Conservation (phyloP, 2,329 filamentous ascomycete species). For the Microsporum audouinii region DNA sequence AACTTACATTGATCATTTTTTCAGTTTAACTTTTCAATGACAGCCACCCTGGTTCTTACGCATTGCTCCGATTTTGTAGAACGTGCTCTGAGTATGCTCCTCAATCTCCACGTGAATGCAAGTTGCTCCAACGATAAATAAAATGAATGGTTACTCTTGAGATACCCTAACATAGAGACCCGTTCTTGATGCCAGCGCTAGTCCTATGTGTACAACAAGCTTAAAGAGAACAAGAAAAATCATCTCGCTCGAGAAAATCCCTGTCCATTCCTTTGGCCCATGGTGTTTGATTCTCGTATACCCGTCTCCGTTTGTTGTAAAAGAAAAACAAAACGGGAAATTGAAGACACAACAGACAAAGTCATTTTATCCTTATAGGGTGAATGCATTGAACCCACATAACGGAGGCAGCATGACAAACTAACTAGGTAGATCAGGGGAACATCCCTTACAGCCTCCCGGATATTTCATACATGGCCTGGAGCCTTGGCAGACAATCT, state of each 20-base stretch:
- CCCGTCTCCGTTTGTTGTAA: neutral
- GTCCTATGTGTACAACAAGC: neutral
- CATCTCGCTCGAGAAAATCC: neutral
- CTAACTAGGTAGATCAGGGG: neutral
- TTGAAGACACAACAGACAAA: neutral
- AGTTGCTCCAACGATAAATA: neutral
- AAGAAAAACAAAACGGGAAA: neutral
- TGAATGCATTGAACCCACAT: neutral
- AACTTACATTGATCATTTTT: neutral
- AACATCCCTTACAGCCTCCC: neutral
- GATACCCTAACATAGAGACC: neutral
- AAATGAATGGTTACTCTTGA: neutral
- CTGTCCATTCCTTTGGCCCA: neutral
- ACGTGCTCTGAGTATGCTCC: neutral
- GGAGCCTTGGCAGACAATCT: neutral
- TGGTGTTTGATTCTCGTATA: neutral
- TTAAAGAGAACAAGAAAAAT: neutral
- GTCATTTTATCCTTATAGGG: neutral
- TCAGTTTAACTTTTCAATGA: neutral
- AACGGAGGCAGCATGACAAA: neutral
- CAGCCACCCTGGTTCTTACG: neutral
- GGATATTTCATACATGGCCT: neutral
- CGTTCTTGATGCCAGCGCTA: neutral
- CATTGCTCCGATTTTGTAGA: neutral
- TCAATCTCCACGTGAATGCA: conserved; percentile 2